Conservation (phyloP, 768 basidiomycete genomes). For the Dacryopinax spathularia region DNA sequence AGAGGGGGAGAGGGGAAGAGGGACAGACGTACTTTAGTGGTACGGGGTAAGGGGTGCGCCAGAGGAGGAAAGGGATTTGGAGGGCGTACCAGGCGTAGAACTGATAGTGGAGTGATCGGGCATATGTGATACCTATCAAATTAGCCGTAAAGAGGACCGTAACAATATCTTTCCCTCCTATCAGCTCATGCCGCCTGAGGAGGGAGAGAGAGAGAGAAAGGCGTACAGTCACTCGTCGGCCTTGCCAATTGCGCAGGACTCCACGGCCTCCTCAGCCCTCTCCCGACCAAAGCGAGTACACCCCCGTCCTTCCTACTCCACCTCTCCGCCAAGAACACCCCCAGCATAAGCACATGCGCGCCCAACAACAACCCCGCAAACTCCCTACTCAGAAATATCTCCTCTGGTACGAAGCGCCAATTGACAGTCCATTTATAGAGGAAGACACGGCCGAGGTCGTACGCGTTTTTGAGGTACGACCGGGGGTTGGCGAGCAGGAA, state of each 20-base stretch:
- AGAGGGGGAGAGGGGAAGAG: too few relatives aligned
- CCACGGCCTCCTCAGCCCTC: conserved; percentile 39
- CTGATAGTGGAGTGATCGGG: conserved; percentile 92
- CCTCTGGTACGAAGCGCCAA: conserved; percentile 76
- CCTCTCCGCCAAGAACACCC: conserved; percentile 49
- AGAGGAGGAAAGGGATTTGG: conserved; percentile 71
- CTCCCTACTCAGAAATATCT: conserved; percentile 49
- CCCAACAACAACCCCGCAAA: conserved; percentile 52
- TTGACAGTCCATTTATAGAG: conserved; percentile 96
- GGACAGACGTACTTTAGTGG: conserved; percentile 40
- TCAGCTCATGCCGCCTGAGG: conserved; percentile 12
- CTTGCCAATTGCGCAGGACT: conserved; percentile 34
- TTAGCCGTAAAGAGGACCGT: conserved; percentile 83
- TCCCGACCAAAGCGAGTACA: conserved; percentile 36
- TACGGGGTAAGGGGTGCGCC: conserved; percentile 53
- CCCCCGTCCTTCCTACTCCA: conserved; percentile 75
- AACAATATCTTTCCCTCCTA: conserved; percentile 42
- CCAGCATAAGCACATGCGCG: conserved; percentile 47
- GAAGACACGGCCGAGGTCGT: conserved; percentile 78
- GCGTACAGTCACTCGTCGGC: conserved; percentile 53
- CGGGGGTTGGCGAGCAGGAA: conserved; percentile 49
- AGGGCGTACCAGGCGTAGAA: conserved; percentile 97
- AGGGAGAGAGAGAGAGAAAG: background rate
- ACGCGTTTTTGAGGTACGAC: conserved; percentile 63
- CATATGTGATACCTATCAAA: conserved; percentile 78